Conservation (phyloP, 2,329 filamentous ascomycete genomes). For the Curvularia sp. region DNA sequence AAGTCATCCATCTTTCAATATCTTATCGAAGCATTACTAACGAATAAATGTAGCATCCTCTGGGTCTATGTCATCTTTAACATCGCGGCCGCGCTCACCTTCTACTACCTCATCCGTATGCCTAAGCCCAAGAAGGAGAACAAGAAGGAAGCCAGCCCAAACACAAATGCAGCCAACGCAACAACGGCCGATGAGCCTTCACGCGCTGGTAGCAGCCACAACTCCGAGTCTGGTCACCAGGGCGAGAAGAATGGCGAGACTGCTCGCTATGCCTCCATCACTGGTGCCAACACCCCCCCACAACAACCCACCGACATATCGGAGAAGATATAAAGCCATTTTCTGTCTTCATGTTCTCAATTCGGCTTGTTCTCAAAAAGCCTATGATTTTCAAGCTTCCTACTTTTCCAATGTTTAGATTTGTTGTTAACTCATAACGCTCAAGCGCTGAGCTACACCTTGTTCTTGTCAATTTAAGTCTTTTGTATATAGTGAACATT, state of each 20-base stretch:
- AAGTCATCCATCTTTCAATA: not conserved
- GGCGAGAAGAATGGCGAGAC: constrained; percentile 20
- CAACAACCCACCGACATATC: constrained; percentile 11
- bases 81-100: constrained; percentile 54
- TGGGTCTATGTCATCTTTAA: constrained; percentile 63
- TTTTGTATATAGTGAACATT: constrained; percentile 6
- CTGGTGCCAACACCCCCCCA: constrained; percentile 15
- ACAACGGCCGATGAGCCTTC: constrained; percentile 14
- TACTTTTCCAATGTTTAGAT: constrained; percentile 10
- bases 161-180: constrained; percentile 15
- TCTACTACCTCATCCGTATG: constrained; percentile 64
- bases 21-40: not conserved
- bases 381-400: not conserved
- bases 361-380: not conserved
- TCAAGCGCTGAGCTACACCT: constrained; percentile 16
- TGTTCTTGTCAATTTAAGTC: constrained; percentile 1
- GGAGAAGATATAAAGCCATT: constrained; percentile 23
- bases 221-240: constrained; percentile 9
- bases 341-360: not conserved
- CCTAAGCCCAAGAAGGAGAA: constrained; percentile 57
- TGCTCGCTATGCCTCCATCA: constrained; percentile 22
- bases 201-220: constrained; percentile 18
- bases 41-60: constrained; percentile 46
- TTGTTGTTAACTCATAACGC: constrained; percentile 6
- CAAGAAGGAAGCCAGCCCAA: constrained; percentile 11